A percentile compares a stretch with the other conserved stretches of the same genome.
These are phyloP conservation scores for Russula ochroleuca DNA, from an alignment of 768 basidiomycete species.

Conservation along the genomic window DNA sequence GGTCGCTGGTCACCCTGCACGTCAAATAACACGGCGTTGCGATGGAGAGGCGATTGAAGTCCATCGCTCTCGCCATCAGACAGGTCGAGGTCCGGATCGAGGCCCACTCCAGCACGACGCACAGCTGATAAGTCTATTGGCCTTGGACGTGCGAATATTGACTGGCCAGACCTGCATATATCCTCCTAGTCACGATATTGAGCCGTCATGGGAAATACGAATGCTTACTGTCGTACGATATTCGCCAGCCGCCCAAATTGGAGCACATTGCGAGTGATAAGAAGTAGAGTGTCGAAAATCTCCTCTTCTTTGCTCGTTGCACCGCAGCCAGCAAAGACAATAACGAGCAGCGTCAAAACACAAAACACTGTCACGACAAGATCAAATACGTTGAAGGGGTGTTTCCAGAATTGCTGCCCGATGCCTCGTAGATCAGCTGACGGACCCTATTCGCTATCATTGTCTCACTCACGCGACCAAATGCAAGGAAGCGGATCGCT, in stretches of 20 bases:
- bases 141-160: constrained; percentile 81
- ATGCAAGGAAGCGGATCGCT: constrained; percentile 83
- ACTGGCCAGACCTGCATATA: constrained; percentile 69
- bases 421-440: constrained; percentile 3
- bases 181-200: constrained; percentile 2
- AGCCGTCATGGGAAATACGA: constrained; percentile 19
- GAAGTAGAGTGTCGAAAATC: constrained; percentile 84
- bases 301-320: constrained; percentile 87
- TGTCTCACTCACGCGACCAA: constrained; percentile 69
- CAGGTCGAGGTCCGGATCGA: constrained; percentile 71
- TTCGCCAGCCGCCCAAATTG: constrained; percentile 89
- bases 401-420: constrained; percentile 90
- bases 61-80: constrained; percentile 52
- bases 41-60: constrained; percentile 54
- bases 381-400: constrained; percentile 88
- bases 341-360: constrained; percentile 79
- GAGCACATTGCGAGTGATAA: constrained; percentile 88
- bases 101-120: constrained; percentile 57
- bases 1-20: constrained; percentile 40
- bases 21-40: constrained; percentile 63
- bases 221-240: constrained; percentile 86
- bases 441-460: not conserved
- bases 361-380: constrained; percentile 87
- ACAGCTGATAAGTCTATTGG: constrained; percentile 78
- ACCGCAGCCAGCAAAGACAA: constrained; percentile 84